Evolutionary conservation across 257 asterid species (phyloP).

Genomic region (Solanum bulbocastanum): DNA sequence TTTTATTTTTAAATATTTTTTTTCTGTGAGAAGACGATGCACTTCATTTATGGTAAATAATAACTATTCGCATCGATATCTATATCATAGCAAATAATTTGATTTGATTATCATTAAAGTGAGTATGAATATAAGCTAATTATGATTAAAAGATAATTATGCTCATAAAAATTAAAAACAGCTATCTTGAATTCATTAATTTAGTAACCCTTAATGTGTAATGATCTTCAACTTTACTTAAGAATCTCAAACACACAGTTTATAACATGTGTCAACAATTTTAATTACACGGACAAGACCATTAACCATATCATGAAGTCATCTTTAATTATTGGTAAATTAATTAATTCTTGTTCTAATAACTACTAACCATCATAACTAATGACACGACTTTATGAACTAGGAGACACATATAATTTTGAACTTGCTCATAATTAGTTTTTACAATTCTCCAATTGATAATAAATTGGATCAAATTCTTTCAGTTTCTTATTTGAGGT

Average conservation of each 20-base stretch:
- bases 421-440: neutral
- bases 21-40: neutral
- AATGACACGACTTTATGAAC: neutral
- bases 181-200: neutral
- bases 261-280: neutral
- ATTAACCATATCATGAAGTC: neutral
- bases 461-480: neutral
- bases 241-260: neutral
- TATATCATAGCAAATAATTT: neutral
- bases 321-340: neutral
- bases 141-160: neutral
- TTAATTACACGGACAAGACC: neutral
- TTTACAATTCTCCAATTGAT: neutral
- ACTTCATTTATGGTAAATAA: neutral
- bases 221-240: neutral
- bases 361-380: neutral
- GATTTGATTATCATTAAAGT: neutral
- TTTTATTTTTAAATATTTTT: no score
- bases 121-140: neutral
- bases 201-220: neutral
- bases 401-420: neutral
- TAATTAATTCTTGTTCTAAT: neutral
- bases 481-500: neutral
- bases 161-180: neutral
- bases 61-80: neutral